A percentile compares a stretch with the other conserved stretches of the same genome.
These are phyloP conservation scores for Calocybe indica DNA, from an alignment of 768 basidiomycete genomes.

Conservation along the genomic window DNA sequence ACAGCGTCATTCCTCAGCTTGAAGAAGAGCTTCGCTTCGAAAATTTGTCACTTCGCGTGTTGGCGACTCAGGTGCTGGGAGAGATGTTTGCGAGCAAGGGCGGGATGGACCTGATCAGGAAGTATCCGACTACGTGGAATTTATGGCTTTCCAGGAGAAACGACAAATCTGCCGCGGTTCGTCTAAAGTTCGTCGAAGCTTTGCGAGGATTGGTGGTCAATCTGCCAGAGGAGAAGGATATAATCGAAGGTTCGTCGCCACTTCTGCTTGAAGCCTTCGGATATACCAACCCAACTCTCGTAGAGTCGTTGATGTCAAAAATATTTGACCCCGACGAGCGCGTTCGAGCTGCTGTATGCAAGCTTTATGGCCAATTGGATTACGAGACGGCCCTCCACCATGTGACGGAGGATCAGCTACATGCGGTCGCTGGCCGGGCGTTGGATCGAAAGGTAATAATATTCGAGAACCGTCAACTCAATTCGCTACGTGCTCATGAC, in stretches of 20 bases:
- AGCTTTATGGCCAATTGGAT: conserved; percentile 75
- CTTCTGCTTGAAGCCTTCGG: not conserved
- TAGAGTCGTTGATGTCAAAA: conserved; percentile 59
- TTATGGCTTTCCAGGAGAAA: conserved; percentile 75
- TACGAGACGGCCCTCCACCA: conserved; percentile 89
- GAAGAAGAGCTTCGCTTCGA: conserved; percentile 86
- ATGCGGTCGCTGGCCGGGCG: conserved; percentile 61
- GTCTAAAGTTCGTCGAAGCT: conserved; percentile 75
- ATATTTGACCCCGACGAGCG: conserved; percentile 87
- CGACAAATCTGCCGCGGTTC: conserved; percentile 67
- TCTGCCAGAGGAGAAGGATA: conserved; percentile 60
- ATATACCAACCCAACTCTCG: conserved; percentile 1
- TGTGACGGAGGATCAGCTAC: conserved; percentile 58
- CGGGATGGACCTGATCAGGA: conserved; percentile 66
- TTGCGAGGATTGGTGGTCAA: conserved; percentile 53
- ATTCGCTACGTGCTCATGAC: not conserved
- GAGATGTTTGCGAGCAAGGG: conserved; percentile 84
- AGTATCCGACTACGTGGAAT: conserved; percentile 82
- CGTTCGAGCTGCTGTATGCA: conserved; percentile 81
- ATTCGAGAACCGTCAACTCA: not conserved
- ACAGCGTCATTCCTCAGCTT: conserved; percentile 89
- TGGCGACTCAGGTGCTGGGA: conserved; percentile 85
- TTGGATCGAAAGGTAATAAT: conserved; percentile 75
- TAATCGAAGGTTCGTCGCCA: conserved; percentile 62
- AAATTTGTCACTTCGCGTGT: conserved; percentile 58